Conservation (phyloP, 2,329 filamentous ascomycete species). For the Colletotrichum liaoningense region DNA sequence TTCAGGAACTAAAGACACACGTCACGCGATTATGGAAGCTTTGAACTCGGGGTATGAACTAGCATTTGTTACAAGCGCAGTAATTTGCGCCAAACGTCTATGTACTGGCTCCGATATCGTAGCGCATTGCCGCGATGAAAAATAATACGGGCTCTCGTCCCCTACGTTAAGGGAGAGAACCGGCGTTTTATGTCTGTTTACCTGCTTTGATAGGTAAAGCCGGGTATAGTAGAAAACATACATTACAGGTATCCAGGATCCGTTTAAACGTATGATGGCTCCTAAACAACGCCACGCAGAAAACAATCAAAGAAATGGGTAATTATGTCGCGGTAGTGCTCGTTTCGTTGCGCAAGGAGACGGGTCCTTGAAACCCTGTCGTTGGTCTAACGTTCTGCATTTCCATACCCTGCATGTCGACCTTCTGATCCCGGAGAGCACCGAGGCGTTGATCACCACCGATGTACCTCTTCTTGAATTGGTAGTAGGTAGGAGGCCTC, state of each 20-base stretch:
- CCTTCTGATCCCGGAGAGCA: slow-evolving; percentile 54
- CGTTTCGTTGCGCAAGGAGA: slow-evolving; percentile 53
- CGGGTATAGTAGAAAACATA: slow-evolving; percentile 37
- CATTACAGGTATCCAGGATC: slow-evolving; percentile 37
- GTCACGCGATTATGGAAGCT: neutral
- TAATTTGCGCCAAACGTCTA: slow-evolving; percentile 9
- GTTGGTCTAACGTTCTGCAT: slow-evolving; percentile 74
- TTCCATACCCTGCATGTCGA: slow-evolving; percentile 70
- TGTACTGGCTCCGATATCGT: slow-evolving; percentile 19
- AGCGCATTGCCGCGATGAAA: neutral
- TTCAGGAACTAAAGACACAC: neutral
- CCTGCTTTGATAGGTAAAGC: slow-evolving; percentile 21
- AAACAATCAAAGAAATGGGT: slow-evolving; percentile 6
- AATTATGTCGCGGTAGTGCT: slow-evolving; percentile 30
- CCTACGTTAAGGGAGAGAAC: neutral
- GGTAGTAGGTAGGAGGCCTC: slow-evolving; percentile 87
- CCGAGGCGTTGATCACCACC: slow-evolving; percentile 89
- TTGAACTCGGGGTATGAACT: neutral
- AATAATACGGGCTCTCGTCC: neutral
- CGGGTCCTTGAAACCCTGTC: slow-evolving; percentile 65
- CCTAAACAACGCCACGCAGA: slow-evolving; percentile 23
- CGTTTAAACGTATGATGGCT: slow-evolving; percentile 27
- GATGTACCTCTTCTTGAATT: slow-evolving; percentile 82
- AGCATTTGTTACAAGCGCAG: slow-evolving; percentile 20
- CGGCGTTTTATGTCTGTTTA: slow-evolving; percentile 1